A percentile compares a stretch with the other conserved stretches of the same genome.
Conservation (phyloP, 805 yeast species). For the Starmerella floricola region DNA sequence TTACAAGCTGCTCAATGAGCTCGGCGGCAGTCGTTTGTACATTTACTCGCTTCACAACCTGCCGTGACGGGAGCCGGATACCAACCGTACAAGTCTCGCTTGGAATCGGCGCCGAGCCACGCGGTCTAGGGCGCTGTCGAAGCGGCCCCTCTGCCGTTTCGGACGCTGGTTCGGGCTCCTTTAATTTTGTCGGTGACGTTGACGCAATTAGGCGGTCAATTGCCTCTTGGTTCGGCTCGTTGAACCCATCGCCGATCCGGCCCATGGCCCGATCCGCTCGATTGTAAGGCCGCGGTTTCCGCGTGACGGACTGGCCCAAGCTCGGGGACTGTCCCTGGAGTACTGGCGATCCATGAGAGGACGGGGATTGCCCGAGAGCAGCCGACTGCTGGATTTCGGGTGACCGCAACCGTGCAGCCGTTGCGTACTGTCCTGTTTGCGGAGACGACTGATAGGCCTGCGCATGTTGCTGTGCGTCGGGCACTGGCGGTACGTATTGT, state of each 20-base stretch:
- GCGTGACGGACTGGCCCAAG: not conserved
- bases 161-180: no score
- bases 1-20: conserved; percentile 19
- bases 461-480: no score
- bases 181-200: conserved; percentile 8
- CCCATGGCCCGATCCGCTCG: conserved; percentile 13
- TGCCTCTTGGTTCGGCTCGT: conserved; percentile 3
- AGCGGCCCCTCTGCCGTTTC: not conserved
- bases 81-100: conserved; percentile 4
- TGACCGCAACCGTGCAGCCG: no score
- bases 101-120: not conserved
- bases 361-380: no score
- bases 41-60: conserved; percentile 16
- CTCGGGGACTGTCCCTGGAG: not conserved
- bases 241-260: conserved; percentile 2
- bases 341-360: not conserved
- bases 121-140: not conserved
- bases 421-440: no score
- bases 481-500: not conserved
- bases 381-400: no score
- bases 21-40: conserved; percentile 12
- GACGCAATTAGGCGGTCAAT: conserved; percentile 10
- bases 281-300: conserved; percentile 4
- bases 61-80: conserved; percentile 24
- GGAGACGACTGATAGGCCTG: no score